Percentiles rank a stretch among this genome's conserved stretches.
Conservation (phyloP, 2,329 filamentous ascomycete species). For the Phyllosticta citriasiana region DNA sequence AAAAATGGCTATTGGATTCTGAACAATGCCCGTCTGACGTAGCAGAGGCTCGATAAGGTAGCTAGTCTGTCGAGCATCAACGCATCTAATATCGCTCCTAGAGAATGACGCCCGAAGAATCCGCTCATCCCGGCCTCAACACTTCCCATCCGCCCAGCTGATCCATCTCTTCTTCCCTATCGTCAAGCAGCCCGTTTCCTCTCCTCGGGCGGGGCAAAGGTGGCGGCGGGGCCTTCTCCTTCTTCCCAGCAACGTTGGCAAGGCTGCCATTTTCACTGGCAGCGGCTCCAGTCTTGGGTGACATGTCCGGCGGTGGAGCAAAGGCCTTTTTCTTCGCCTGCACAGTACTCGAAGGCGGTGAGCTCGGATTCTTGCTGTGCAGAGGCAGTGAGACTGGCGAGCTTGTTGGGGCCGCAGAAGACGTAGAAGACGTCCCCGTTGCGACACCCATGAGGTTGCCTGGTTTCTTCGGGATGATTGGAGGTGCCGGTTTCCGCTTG, state of each 20-base stretch:
- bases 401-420: not conserved
- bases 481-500: slow-evolving; percentile 6
- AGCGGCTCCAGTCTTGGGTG: not conserved
- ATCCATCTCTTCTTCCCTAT: slow-evolving; percentile 21
- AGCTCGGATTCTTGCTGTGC: not conserved
- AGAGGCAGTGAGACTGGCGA: not conserved
- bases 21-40: no score
- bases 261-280: not conserved
- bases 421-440: not conserved
- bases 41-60: no score
- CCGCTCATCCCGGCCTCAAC: slow-evolving; percentile 18
- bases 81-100: not conserved
- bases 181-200: slow-evolving; percentile 22
- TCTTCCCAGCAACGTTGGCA: not conserved
- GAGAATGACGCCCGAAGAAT: no score
- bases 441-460: not conserved
- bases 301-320: not conserved
- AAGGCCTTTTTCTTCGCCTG: not conserved
- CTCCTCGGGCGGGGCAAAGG: slow-evolving; percentile 11
- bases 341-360: not conserved
- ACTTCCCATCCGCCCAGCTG: slow-evolving; percentile 30
- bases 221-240: not conserved
- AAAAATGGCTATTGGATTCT: no score
- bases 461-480: slow-evolving; percentile 8
- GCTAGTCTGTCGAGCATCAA: no score